These are phyloP conservation scores for Xeromyces bisporus DNA, from an alignment of 495 filamentous ascomycete genomes.

Conservation along the genomic window DNA sequence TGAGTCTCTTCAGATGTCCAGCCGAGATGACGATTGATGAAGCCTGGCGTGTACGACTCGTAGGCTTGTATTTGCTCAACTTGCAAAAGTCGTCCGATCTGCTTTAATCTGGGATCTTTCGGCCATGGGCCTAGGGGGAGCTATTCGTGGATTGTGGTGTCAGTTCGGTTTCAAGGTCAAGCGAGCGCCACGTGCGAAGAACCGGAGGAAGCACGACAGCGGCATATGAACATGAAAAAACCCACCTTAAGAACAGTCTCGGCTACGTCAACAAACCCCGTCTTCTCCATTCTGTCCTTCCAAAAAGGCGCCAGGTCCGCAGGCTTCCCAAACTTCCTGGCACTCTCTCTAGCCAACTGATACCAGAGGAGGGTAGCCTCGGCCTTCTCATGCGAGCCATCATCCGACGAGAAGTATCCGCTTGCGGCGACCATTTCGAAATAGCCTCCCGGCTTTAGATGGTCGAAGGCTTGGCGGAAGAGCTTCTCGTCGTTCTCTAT, in stretches of 20 bases:
- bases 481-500: slow-evolving; percentile 14
- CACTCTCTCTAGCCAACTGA: background rate
- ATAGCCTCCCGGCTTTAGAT: slow-evolving; percentile 23
- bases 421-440: slow-evolving; percentile 22
- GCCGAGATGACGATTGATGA: slow-evolving; percentile 37
- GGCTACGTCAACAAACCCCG: slow-evolving; percentile 18
- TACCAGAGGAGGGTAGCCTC: background rate
- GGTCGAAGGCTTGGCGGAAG: slow-evolving; percentile 2
- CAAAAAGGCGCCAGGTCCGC: slow-evolving; percentile 11
- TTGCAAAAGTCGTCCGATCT: slow-evolving; percentile 25
- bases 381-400: slow-evolving; percentile 11
- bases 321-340: slow-evolving; percentile 12
- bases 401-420: slow-evolving; percentile 15
- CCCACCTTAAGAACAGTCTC: slow-evolving; percentile 9
- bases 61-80: slow-evolving; percentile 27
- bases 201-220: background rate
- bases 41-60: slow-evolving; percentile 22
- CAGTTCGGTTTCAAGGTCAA: slow-evolving; percentile 2
- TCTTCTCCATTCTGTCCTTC: slow-evolving; percentile 9
- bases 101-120: slow-evolving; percentile 26
- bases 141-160: no score
- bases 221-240: background rate
- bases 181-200: slow-evolving; percentile 6
- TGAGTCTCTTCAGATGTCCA: slow-evolving; percentile 40
- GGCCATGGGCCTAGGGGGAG: slow-evolving; percentile 28